Percentiles rank a stretch among this genome's conserved stretches.
phyloP scores from a whole-genome alignment of 2,329 filamentous ascomycete genomes.

The Xylariomycetidae sp. region DNA sequence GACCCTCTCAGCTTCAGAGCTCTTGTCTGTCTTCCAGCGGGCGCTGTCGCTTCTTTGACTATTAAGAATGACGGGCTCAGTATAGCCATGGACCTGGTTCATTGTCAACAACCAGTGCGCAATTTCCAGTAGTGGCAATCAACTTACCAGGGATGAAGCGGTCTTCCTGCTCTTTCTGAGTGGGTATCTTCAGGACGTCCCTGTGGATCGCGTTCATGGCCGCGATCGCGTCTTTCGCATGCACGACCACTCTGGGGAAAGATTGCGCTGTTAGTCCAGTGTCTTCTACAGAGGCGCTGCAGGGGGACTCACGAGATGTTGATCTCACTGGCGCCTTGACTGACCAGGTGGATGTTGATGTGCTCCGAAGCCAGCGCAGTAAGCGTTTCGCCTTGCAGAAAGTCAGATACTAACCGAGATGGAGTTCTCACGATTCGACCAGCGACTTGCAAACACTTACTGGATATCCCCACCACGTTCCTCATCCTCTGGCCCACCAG shows the following conservation, averaged over 20 bases:
- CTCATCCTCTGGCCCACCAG: conserved; percentile 25
- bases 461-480: conserved; percentile 24
- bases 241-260: conserved; percentile 18
- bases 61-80: too few relatives aligned
- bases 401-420: too few relatives aligned
- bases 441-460: conserved; percentile 12
- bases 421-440: neutral
- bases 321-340: conserved; percentile 25
- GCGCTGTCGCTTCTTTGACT: neutral
- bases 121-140: neutral
- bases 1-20: too few relatives aligned
- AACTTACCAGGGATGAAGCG: conserved; percentile 22
- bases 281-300: too few relatives aligned
- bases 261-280: conserved; percentile 1
- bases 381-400: conserved; percentile 19
- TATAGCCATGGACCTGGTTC: conserved; percentile 25
- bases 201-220: conserved; percentile 25
- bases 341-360: conserved; percentile 24
- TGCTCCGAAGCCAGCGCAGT: conserved; percentile 20
- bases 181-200: conserved; percentile 25
- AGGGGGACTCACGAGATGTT: conserved; percentile 20
- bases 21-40: too few relatives aligned
- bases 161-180: conserved; percentile 19
- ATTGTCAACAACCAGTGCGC: neutral
- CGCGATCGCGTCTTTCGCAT: conserved; percentile 19